Percentiles rank a stretch among this genome's conserved stretches.
Conservation (phyloP, 2,329 filamentous ascomycete species). For the Cladophialophora psammophila region DNA sequence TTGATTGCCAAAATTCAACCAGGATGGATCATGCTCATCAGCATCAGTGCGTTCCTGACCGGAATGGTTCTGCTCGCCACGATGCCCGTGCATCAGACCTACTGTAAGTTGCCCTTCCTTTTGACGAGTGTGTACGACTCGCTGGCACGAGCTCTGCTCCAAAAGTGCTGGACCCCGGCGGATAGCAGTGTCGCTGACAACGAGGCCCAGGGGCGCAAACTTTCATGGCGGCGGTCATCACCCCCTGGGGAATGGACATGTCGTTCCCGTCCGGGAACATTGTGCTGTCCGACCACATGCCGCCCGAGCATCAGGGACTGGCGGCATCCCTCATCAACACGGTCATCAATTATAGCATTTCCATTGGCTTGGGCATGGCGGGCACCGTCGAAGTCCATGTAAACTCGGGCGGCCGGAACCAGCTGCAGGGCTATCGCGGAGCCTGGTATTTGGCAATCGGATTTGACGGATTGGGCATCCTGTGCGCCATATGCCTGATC, state of each 20-base stretch:
- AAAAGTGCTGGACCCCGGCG: not conserved
- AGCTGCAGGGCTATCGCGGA: conserved; percentile 48
- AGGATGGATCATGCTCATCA: conserved; percentile 35
- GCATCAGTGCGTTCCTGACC: conserved; percentile 30
- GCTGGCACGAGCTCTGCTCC: not conserved
- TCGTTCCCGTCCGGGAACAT: conserved; percentile 52
- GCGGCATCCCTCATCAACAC: conserved; percentile 50
- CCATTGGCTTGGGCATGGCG: conserved; percentile 52
- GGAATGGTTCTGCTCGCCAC: conserved; percentile 33
- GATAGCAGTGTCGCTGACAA: not conserved
- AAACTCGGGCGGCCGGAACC: conserved; percentile 45
- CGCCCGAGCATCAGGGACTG: conserved; percentile 51
- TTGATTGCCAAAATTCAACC: conserved; percentile 28
- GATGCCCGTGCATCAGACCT: conserved; percentile 51
- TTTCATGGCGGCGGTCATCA: conserved; percentile 64
- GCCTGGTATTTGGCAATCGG: conserved; percentile 51
- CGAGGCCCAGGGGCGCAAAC: conserved; percentile 57
- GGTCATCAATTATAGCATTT: conserved; percentile 54
- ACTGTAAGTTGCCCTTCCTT: conserved; percentile 42
- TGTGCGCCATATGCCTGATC: conserved; percentile 23
- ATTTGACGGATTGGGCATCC: conserved; percentile 43
- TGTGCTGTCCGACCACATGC: conserved; percentile 49
- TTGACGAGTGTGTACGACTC: not conserved
- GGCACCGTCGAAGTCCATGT: conserved; percentile 52
- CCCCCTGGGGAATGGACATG: conserved; percentile 54